Conservation (phyloP, 352 stramenopile genomes). For the Peronospora tabacina region DNA sequence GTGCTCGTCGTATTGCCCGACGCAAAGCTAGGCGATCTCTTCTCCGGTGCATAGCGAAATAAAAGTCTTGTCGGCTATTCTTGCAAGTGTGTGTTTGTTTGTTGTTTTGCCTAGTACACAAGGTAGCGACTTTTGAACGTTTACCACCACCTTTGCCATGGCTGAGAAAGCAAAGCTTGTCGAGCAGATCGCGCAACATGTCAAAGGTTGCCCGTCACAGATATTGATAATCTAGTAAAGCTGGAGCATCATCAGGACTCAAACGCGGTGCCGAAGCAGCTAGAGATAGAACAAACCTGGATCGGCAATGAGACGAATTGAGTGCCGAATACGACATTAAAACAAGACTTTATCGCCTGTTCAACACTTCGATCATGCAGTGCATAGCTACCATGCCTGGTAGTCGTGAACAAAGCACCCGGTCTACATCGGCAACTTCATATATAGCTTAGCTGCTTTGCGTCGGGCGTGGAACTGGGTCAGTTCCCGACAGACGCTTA, state of each 20-base stretch:
- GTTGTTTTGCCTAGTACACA: background rate
- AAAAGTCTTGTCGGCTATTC: too few species aligned
- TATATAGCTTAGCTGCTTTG: constrained; percentile 24
- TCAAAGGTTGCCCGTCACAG: constrained; percentile 44
- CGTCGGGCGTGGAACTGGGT: constrained; percentile 48
- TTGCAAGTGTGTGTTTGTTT: background rate
- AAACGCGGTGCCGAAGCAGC: constrained; percentile 27
- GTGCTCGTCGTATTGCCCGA: too few species aligned
- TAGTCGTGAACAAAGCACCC: constrained; percentile 9
- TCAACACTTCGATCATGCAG: background rate
- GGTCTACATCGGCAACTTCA: background rate
- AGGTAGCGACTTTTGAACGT: constrained; percentile 4
- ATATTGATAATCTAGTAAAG: constrained; percentile 42
- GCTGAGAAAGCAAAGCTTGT: constrained; percentile 39
- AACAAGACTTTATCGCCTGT: background rate
- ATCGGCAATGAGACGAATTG: constrained; percentile 23
- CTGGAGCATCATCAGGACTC: constrained; percentile 42
- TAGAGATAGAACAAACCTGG: constrained; percentile 21
- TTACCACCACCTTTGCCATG: too few species aligned
- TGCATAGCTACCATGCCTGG: background rate
- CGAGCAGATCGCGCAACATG: constrained; percentile 40
- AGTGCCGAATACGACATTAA: constrained; percentile 50
- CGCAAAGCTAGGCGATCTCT: too few species aligned
- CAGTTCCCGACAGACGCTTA: constrained; percentile 64
- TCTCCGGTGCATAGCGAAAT: too few species aligned